phyloP scores from a whole-genome alignment of 176 grass and related monocot genomes.

The Avena insularis region DNA sequence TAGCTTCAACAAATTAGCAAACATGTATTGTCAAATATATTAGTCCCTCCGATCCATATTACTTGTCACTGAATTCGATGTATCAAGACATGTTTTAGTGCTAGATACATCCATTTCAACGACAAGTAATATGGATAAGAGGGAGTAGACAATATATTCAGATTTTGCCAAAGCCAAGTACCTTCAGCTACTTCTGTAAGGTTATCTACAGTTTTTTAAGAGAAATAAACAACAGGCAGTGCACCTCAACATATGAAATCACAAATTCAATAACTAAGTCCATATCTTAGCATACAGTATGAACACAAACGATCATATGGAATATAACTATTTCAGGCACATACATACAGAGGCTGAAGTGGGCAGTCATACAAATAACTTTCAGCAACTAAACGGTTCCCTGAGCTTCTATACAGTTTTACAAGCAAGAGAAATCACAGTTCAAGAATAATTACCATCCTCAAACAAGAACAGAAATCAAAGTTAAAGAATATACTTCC shows the following conservation, averaged over 20 bases:
- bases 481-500: too few relatives aligned
- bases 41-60: too few relatives aligned
- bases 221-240: not conserved
- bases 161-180: not conserved
- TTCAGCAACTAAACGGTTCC: not conserved
- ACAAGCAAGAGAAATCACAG: not conserved
- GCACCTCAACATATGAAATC: not conserved
- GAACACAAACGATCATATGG: not conserved
- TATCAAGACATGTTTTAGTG: too few relatives aligned
- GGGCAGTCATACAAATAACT: not conserved
- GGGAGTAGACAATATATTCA: not conserved
- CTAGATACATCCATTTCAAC: too few relatives aligned
- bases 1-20: not conserved
- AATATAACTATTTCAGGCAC: not conserved
- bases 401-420: not conserved
- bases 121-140: too few relatives aligned
- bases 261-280: not conserved
- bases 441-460: not conserved
- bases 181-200: not conserved
- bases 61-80: too few relatives aligned
- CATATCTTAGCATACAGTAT: not conserved
- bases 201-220: not conserved
- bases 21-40: not conserved
- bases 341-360: not conserved
- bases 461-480: not conserved